Percentiles rank a stretch among this genome's conserved stretches.
These are phyloP conservation scores for Chalciporus sphaerocephalus DNA, from an alignment of 768 basidiomycete genomes.

Conservation along the genomic window DNA sequence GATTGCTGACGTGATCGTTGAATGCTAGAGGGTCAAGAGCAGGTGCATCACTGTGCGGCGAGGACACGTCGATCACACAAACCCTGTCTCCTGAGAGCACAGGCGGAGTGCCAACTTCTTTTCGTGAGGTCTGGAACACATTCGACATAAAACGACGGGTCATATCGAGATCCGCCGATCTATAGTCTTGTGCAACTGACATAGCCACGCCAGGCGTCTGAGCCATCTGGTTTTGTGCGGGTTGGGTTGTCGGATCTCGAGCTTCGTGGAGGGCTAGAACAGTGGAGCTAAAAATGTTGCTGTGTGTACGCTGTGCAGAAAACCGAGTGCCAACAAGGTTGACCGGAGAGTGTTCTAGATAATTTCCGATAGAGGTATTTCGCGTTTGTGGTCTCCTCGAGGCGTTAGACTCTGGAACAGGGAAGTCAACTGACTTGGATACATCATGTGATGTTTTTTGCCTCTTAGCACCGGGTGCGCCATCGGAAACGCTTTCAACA, in stretches of 20 bases:
- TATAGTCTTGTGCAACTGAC: background rate
- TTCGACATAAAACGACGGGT: background rate
- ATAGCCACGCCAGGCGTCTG: slow-evolving; percentile 6
- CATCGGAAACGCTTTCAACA: background rate
- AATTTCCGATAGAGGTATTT: background rate
- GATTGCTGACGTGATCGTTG: slow-evolving; percentile 8
- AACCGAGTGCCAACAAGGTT: background rate
- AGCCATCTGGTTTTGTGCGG: background rate
- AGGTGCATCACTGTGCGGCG: slow-evolving; percentile 1
- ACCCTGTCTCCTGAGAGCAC: background rate
- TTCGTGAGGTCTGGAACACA: background rate
- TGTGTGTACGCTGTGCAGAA: background rate
- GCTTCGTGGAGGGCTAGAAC: slow-evolving; percentile 1
- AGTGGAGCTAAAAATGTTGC: slow-evolving; percentile 11
- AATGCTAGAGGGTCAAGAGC: slow-evolving; percentile 4
- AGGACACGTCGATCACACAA: background rate
- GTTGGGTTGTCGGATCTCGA: background rate
- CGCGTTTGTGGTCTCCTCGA: slow-evolving; percentile 2
- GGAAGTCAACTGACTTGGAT: background rate
- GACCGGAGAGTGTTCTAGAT: background rate
- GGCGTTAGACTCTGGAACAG: background rate
- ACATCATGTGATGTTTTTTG: slow-evolving; percentile 1
- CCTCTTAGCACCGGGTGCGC: slow-evolving; percentile 4
- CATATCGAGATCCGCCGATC: background rate
- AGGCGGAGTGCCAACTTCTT: background rate